Evolutionary conservation across 2,329 filamentous ascomycete species (phyloP).

Genomic region (Cercospora sesami): DNA sequence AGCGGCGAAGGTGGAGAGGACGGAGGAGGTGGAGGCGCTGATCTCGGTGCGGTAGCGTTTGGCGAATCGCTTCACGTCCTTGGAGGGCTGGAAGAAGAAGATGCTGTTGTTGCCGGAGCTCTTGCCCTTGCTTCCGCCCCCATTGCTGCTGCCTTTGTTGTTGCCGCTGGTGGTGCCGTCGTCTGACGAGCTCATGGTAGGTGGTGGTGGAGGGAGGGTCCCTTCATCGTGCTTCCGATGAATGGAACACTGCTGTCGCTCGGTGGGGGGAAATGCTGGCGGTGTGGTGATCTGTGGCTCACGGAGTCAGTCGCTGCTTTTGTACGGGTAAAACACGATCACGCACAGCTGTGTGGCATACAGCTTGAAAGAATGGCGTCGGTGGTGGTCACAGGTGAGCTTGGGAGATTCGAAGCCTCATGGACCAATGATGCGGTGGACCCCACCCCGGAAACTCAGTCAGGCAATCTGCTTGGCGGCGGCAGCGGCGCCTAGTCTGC

Average conservation of each 20-base stretch:
- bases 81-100: slow-evolving; percentile 38
- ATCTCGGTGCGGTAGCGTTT: slow-evolving; percentile 80
- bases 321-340: background rate
- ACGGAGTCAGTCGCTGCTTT: background rate
- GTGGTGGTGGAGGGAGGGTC: slow-evolving; percentile 2
- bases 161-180: background rate
- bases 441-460: background rate
- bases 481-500: background rate
- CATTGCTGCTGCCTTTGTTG: background rate
- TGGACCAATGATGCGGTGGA: slow-evolving; percentile 7
- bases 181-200: slow-evolving; percentile 16
- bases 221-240: slow-evolving; percentile 10
- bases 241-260: background rate
- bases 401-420: slow-evolving; percentile 1
- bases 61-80: slow-evolving; percentile 56
- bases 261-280: background rate
- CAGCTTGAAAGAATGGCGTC: background rate
- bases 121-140: background rate
- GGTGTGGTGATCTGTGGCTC: slow-evolving; percentile 1
- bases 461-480: background rate
- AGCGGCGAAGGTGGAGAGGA: slow-evolving; percentile 75
- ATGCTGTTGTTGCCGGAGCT: slow-evolving; percentile 14
- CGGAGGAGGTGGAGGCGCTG: slow-evolving; percentile 72
- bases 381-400: slow-evolving; percentile 6
- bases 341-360: background rate